Conservation (phyloP, 176 grass and related monocot genomes). For the Hordeum marinum region DNA sequence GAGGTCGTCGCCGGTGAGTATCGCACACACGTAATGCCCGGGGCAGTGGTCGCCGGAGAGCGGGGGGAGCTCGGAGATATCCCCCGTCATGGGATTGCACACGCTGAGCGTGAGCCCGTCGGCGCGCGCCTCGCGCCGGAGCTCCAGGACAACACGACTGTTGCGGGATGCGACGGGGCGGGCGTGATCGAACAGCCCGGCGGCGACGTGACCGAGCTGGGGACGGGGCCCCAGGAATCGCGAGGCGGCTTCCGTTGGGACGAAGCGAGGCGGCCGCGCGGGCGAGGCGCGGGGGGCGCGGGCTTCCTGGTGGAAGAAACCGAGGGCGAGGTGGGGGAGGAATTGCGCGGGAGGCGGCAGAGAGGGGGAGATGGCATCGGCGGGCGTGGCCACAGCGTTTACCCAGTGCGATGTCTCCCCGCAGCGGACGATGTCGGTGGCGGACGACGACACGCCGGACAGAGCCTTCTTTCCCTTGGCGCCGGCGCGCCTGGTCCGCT, state of each 20-base stretch:
- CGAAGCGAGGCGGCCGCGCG: not conserved
- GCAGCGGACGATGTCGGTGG: not conserved
- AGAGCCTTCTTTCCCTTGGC: not conserved
- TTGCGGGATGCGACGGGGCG: not conserved
- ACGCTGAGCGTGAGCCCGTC: not conserved
- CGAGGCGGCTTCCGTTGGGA: not conserved
- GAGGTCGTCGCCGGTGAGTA: not conserved
- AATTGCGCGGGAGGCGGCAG: not conserved
- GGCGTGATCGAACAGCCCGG: not conserved
- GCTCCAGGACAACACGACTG: not conserved
- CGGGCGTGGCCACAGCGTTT: not conserved
- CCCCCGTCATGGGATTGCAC: slow-evolving; percentile 6
- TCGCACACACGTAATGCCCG: not conserved
- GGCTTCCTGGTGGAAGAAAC: not conserved
- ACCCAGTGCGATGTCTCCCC: not conserved
- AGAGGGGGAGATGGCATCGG: not conserved
- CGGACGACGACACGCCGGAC: not conserved
- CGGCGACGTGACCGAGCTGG: not conserved
- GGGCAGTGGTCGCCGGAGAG: not conserved
- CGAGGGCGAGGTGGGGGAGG: not conserved
- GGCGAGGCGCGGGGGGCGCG: not conserved
- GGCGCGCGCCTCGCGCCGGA: not conserved
- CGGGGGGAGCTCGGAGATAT: not conserved
- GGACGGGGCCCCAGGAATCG: not conserved
- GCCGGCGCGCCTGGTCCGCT: not conserved